A percentile compares a stretch with the other conserved stretches of the same genome.
Evolutionary conservation across 2,329 filamentous ascomycete genomes (phyloP).

Genomic region (Claviceps africana): DNA sequence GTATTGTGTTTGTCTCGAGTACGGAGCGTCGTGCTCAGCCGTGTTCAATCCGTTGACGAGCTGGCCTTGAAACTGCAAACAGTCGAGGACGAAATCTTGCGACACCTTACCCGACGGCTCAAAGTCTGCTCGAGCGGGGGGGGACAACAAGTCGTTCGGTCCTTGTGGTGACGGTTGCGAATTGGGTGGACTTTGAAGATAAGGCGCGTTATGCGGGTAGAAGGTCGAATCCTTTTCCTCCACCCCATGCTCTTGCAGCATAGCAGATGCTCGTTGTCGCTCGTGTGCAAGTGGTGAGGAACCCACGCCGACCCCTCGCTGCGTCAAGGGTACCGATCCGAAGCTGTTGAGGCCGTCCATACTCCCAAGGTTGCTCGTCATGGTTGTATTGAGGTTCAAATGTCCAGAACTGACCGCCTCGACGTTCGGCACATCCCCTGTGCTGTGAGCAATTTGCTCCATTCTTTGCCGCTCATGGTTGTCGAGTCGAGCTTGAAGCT

Average conservation of each 20-base stretch:
- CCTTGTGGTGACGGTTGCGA: constrained; percentile 8
- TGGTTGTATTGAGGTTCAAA: not conserved
- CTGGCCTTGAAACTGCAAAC: constrained; percentile 14
- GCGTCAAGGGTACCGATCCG: not conserved
- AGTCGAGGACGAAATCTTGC: constrained; percentile 14
- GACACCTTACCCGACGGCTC: constrained; percentile 7
- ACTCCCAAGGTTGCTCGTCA: not conserved
- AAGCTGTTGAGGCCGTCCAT: not conserved
- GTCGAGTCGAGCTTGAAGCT: constrained; percentile 17
- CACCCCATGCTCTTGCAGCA: constrained; percentile 8
- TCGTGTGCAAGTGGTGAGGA: constrained; percentile 6
- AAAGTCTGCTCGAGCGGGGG: constrained; percentile 4
- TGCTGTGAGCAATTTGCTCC: constrained; percentile 3
- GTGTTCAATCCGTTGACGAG: constrained; percentile 11
- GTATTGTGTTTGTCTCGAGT: constrained; percentile 1
- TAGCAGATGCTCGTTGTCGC: constrained; percentile 1
- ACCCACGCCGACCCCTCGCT: constrained; percentile 2
- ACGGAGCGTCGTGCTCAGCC: constrained; percentile 8
- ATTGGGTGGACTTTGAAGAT: constrained; percentile 10
- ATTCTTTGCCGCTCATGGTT: constrained; percentile 12
- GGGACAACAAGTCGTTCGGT: constrained; percentile 9
- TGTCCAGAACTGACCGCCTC: not conserved
- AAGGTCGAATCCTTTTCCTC: constrained; percentile 6
- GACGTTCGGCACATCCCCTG: not conserved
- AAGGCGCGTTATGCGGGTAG: constrained; percentile 5